phyloP scores from a whole-genome alignment of 176 grass and related monocot genomes.

The Musa troglodytarum region DNA sequence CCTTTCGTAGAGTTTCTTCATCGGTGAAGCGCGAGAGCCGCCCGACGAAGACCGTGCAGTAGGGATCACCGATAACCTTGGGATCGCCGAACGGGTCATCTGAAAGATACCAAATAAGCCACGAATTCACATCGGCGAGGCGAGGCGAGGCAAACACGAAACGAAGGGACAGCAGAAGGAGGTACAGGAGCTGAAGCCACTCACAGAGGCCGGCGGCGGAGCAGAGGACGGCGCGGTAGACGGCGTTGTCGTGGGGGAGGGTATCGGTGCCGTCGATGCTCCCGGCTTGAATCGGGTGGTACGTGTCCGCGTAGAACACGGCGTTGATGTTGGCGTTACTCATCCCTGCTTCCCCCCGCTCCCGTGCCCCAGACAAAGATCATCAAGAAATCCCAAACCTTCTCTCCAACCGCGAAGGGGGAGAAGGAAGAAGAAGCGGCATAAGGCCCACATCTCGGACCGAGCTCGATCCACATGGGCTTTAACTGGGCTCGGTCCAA shows the following conservation, averaged over 20 bases:
- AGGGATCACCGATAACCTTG: conserved; percentile 64
- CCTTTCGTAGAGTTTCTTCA: conserved; percentile 59
- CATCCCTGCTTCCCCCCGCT: conserved; percentile 18
- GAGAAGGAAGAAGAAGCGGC: too few relatives aligned
- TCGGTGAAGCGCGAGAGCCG: conserved; percentile 61
- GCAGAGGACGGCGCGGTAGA: conserved; percentile 80
- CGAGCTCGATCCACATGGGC: too few relatives aligned
- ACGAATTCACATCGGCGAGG: too few relatives aligned
- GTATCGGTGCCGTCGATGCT: conserved; percentile 97
- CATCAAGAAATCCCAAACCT: not conserved
- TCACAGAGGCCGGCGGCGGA: conserved; percentile 74
- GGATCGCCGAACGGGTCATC: conserved; percentile 90
- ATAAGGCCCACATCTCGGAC: too few relatives aligned
- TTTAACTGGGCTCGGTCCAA: too few relatives aligned
- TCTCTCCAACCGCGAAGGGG: too few relatives aligned
- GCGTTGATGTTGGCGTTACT: conserved; percentile 28
- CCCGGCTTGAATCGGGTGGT: conserved; percentile 86
- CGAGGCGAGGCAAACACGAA: not conserved
- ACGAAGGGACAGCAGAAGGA: not conserved
- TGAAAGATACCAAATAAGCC: conserved; percentile 10
- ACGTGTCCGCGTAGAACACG: conserved; percentile 83
- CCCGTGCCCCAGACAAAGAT: not conserved
- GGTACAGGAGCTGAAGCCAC: not conserved
- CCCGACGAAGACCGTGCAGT: conserved; percentile 78
- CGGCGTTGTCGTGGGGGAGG: conserved; percentile 83